Percentiles rank a stretch among this genome's conserved stretches.
phyloP scores from a whole-genome alignment of 306 rosid genomes.

The Pyrus pyrifolia region DNA sequence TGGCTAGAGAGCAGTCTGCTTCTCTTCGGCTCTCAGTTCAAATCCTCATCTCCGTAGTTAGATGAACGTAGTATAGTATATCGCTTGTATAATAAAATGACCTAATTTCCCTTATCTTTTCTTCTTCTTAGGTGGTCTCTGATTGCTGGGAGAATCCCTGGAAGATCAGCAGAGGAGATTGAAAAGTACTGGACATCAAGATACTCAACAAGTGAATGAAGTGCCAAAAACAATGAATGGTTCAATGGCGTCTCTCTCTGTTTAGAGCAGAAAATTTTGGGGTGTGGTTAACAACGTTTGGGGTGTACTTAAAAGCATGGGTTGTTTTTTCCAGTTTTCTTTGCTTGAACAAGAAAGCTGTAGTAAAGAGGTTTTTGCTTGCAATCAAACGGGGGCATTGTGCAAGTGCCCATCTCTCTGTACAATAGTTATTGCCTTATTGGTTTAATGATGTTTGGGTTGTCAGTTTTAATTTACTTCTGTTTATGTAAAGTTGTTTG shows the following conservation, averaged over 20 bases:
- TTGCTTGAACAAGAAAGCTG: background rate
- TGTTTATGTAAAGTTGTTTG: conserved; percentile 4
- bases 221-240: background rate
- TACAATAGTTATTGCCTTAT: conserved; percentile 6
- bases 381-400: conserved; percentile 9
- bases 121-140: conserved; percentile 60
- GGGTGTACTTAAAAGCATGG: conserved; percentile 9
- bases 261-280: conserved; percentile 30
- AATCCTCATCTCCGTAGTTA: background rate
- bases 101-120: background rate
- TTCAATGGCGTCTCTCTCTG: conserved; percentile 2
- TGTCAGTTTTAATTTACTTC: background rate
- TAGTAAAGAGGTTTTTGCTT: conserved; percentile 8
- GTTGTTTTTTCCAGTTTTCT: conserved; percentile 7
- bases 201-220: conserved; percentile 50
- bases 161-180: conserved; percentile 95
- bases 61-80: background rate
- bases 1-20: background rate
- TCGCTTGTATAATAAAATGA: background rate
- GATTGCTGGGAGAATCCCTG: conserved; percentile 97
- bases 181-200: conserved; percentile 79
- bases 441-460: conserved; percentile 8
- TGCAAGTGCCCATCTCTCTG: conserved; percentile 19
- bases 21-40: background rate
- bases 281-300: conserved; percentile 6